Percentiles rank a stretch among this genome's conserved stretches.
Conservation (phyloP, 2,329 filamentous ascomycete genomes). For the Penicillium palitans region DNA sequence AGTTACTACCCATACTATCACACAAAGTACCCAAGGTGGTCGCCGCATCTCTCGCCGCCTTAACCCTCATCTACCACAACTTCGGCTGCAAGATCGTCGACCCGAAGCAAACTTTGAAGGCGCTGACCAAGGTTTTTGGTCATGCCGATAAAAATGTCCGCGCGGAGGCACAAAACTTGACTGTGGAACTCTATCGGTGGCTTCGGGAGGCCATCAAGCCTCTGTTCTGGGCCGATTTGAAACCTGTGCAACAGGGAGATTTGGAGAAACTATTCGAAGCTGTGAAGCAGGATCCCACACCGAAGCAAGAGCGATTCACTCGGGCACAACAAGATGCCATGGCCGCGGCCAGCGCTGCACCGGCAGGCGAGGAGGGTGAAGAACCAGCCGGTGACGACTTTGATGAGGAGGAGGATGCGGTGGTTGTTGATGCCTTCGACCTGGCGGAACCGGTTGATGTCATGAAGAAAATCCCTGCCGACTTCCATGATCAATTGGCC, state of each 20-base stretch:
- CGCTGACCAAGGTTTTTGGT: constrained; percentile 84
- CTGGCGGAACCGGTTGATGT: constrained; percentile 87
- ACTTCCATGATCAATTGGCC: constrained; percentile 78
- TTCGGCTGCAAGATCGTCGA: constrained; percentile 94
- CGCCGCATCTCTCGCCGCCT: constrained; percentile 69
- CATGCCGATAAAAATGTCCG: constrained; percentile 98
- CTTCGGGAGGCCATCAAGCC: constrained; percentile 97
- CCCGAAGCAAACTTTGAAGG: constrained; percentile 86
- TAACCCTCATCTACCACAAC: constrained; percentile 85
- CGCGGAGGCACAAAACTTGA: constrained; percentile 85
- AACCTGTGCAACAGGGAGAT: constrained; percentile 92
- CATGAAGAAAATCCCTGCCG: constrained; percentile 73
- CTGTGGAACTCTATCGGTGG: constrained; percentile 96
- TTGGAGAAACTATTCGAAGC: constrained; percentile 93
- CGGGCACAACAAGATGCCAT: constrained; percentile 84
- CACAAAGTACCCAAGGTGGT: constrained; percentile 93
- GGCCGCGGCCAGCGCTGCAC: constrained; percentile 65
- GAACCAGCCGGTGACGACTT: constrained; percentile 49
- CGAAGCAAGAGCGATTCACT: constrained; percentile 87
- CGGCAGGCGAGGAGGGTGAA: constrained; percentile 56
- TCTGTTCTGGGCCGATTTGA: constrained; percentile 93
- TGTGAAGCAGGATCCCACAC: constrained; percentile 79
- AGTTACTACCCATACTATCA: constrained; percentile 76
- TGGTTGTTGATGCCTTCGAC: constrained; percentile 77
- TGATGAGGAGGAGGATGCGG: constrained; percentile 60